Conservation (phyloP, 345 rosid species). For the Citrus sp. region DNA sequence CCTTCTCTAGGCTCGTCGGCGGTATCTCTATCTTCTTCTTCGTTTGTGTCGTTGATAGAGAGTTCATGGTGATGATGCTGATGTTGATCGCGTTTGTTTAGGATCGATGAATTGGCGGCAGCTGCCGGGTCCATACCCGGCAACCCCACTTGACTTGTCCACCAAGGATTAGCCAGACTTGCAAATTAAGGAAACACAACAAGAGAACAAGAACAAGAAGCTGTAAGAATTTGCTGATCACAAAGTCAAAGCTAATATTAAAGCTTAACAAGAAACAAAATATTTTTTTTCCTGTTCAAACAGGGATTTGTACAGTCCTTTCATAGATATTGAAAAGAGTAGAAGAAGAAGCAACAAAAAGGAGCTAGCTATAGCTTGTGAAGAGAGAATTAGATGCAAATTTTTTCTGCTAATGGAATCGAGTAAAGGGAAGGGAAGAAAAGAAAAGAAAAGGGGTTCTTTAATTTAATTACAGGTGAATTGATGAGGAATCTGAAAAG, state of each 20-base stretch:
- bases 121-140: conserved; percentile 45
- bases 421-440: conserved; percentile 27
- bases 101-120: conserved; percentile 39
- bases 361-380: background rate
- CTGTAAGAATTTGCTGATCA: background rate
- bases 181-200: background rate
- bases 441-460: background rate
- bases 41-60: conserved; percentile 33
- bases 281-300: conserved; percentile 1
- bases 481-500: conserved; percentile 11
- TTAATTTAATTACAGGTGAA: background rate
- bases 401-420: conserved; percentile 31
- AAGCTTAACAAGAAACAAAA: background rate
- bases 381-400: conserved; percentile 56
- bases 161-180: conserved; percentile 76
- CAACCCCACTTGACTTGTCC: conserved; percentile 59
- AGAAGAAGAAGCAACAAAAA: conserved; percentile 10
- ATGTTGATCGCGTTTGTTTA: conserved; percentile 38
- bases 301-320: conserved; percentile 4
- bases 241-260: conserved; percentile 29
- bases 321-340: conserved; percentile 4
- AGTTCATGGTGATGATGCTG: conserved; percentile 26
- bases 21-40: conserved; percentile 50
- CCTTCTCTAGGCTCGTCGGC: conserved; percentile 70
- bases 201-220: background rate